Evolutionary conservation across 176 grass and related monocot species (phyloP).

Genomic region (Bromus sterilis): DNA sequence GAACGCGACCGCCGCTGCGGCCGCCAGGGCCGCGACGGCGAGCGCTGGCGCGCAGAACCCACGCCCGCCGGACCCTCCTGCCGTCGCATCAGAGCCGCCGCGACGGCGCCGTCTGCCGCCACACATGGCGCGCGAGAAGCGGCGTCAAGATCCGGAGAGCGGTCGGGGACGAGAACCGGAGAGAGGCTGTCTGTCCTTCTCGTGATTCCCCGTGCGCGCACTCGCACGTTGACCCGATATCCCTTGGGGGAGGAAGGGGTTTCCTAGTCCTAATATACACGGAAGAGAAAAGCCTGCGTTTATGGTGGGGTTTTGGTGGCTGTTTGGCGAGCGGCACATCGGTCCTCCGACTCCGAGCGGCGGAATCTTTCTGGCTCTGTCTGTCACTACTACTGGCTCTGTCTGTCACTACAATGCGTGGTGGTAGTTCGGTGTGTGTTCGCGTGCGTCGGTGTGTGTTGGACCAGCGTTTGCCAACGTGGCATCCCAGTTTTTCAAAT

Average conservation of each 20-base stretch:
- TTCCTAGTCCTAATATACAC: neutral
- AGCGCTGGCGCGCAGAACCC: conserved; percentile 10
- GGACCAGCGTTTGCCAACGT: no score
- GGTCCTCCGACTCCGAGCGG: neutral
- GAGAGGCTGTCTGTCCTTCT: neutral
- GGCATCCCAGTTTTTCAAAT: no score
- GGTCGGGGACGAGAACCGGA: no score
- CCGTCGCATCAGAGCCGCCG: neutral
- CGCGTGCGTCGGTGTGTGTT: no score
- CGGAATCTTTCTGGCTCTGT: conserved; percentile 9
- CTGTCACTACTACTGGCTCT: no score
- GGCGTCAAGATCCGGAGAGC: neutral
- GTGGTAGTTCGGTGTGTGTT: no score
- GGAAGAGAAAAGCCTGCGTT: neutral
- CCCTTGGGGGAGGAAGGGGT: neutral
- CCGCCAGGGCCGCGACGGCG: conserved; percentile 40
- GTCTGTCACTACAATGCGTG: no score
- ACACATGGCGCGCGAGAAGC: conserved; percentile 29
- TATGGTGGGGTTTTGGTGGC: conserved; percentile 13
- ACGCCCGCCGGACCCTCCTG: neutral
- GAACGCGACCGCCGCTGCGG: conserved; percentile 46
- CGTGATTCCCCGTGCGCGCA: neutral
- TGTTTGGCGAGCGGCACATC: conserved; percentile 11
- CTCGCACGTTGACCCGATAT: neutral
- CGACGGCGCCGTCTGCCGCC: conserved; percentile 29